Percentiles rank a stretch among this genome's conserved stretches.
These are phyloP conservation scores for Stagonosporopsis chrysanthemi DNA, from an alignment of 2,329 filamentous ascomycete species.

Conservation along the genomic window DNA sequence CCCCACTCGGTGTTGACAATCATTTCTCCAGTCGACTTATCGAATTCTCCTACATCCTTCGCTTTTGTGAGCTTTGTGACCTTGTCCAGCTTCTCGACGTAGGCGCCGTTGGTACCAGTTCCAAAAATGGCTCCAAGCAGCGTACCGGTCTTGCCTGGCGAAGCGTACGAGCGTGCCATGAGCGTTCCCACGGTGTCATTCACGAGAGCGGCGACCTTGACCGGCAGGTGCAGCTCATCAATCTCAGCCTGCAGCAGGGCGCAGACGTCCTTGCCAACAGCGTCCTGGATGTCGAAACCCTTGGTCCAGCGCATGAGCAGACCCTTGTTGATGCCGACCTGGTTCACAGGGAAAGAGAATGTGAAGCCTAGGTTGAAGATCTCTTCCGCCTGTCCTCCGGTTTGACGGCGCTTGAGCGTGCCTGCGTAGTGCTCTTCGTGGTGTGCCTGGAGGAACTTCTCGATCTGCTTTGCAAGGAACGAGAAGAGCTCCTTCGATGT, in stretches of 20 bases:
- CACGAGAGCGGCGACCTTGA: conserved; percentile 93
- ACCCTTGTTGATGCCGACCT: conserved; percentile 94
- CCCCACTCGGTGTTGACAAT: conserved; percentile 99
- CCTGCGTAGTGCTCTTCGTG: conserved; percentile 85
- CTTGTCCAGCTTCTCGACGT: conserved; percentile 88
- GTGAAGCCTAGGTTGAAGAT: conserved; percentile 97
- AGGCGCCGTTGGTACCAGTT: conserved; percentile 96
- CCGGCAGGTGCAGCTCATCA: conserved; percentile 82
- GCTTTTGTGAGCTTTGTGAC: conserved; percentile 74
- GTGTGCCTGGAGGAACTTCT: conserved; percentile 83
- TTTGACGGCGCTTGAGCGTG: conserved; percentile 70
- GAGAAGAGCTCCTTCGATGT: conserved; percentile 86
- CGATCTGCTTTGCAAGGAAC: conserved; percentile 93
- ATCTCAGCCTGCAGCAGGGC: conserved; percentile 88
- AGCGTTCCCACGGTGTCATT: conserved; percentile 98
- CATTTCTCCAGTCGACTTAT: conserved; percentile 87
- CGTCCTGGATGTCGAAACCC: conserved; percentile 96
- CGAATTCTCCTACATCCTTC: conserved; percentile 65
- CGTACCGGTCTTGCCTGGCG: conserved; percentile 83
- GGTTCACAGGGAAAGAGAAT: conserved; percentile 95
- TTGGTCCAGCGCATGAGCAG: conserved; percentile 97
- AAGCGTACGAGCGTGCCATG: conserved; percentile 96
- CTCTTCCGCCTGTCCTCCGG: conserved; percentile 71
- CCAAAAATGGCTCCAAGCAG: conserved; percentile 97
- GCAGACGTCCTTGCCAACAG: conserved; percentile 93